These are phyloP conservation scores for Saccharum spontaneum DNA, from an alignment of 176 grass and related monocot species.

Conservation along the genomic window DNA sequence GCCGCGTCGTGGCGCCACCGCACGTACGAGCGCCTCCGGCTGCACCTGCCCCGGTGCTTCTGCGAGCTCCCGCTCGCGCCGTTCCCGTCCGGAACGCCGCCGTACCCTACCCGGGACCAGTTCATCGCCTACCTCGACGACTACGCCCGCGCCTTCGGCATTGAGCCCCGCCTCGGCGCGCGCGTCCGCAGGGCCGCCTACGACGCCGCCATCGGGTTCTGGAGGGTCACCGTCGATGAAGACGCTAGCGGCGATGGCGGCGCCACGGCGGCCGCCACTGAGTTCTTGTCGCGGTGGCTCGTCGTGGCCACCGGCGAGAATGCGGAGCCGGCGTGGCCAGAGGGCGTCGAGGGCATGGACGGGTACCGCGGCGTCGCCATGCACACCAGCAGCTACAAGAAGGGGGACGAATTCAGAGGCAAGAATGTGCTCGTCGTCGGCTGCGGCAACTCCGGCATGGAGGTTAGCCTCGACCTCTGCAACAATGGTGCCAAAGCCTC, in stretches of 20 bases:
- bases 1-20: conserved; percentile 72
- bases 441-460: conserved; percentile 95
- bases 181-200: conserved; percentile 51
- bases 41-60: conserved; percentile 70
- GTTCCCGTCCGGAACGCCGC: conserved; percentile 64
- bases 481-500: conserved; percentile 68
- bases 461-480: conserved; percentile 90
- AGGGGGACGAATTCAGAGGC: conserved; percentile 57
- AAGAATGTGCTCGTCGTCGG: conserved; percentile 87
- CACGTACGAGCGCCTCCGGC: conserved; percentile 80
- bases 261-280: neutral
- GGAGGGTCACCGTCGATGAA: conserved; percentile 43
- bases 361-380: conserved; percentile 42
- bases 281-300: conserved; percentile 80
- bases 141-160: conserved; percentile 59
- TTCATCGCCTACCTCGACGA: conserved; percentile 82
- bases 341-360: conserved; percentile 29
- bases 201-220: conserved; percentile 60
- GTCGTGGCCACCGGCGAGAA: conserved; percentile 90
- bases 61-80: conserved; percentile 71
- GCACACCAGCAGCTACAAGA: conserved; percentile 85
- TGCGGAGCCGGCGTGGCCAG: conserved; percentile 58
- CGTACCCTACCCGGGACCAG: conserved; percentile 77
- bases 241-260: neutral
- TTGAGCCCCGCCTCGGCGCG: conserved; percentile 51